Conservation (phyloP, 2,329 filamentous ascomycete species). For the Aspergillaceae sp. region DNA sequence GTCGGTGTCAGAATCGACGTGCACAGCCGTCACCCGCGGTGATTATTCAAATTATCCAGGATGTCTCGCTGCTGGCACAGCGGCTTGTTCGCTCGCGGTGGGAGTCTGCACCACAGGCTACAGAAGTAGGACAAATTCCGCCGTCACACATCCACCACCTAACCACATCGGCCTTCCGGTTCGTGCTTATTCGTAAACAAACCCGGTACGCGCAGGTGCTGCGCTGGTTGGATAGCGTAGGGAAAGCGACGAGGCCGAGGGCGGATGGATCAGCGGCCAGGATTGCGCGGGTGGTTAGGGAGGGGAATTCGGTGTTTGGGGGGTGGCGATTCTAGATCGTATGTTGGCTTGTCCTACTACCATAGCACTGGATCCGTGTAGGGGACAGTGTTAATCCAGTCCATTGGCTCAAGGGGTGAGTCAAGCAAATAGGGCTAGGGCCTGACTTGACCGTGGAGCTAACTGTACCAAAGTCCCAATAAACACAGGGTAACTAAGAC, state of each 20-base stretch:
- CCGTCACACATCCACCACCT: constrained; percentile 56
- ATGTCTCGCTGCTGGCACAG: constrained; percentile 54
- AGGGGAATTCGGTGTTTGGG: constrained; percentile 27
- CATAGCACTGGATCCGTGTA: too few species aligned
- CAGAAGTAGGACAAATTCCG: constrained; percentile 34
- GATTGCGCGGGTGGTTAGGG: constrained; percentile 25
- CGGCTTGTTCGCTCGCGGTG: constrained; percentile 37
- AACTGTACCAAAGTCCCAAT: too few species aligned
- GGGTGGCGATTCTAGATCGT: constrained; percentile 26
- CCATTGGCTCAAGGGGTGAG: too few species aligned
- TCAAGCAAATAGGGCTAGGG: too few species aligned
- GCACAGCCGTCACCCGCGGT: constrained; percentile 49
- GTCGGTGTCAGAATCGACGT: constrained; percentile 2
- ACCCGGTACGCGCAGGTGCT: constrained; percentile 58
- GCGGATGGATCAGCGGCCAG: constrained; percentile 27
- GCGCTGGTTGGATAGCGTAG: constrained; percentile 55
- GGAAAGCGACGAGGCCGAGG: constrained; percentile 30
- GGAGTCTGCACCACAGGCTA: constrained; percentile 13
- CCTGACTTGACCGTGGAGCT: too few species aligned
- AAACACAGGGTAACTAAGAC: too few species aligned
- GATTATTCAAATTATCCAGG: constrained; percentile 57
- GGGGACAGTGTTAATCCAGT: too few species aligned
- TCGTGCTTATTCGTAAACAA: constrained; percentile 63
- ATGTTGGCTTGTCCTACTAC: too few species aligned
- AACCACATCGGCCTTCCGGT: constrained; percentile 59